Evolutionary conservation across 306 rosid species (phyloP), one percentile per base, ranked within the genome.

Genomic region (Rubus parviflorus): DNA sequence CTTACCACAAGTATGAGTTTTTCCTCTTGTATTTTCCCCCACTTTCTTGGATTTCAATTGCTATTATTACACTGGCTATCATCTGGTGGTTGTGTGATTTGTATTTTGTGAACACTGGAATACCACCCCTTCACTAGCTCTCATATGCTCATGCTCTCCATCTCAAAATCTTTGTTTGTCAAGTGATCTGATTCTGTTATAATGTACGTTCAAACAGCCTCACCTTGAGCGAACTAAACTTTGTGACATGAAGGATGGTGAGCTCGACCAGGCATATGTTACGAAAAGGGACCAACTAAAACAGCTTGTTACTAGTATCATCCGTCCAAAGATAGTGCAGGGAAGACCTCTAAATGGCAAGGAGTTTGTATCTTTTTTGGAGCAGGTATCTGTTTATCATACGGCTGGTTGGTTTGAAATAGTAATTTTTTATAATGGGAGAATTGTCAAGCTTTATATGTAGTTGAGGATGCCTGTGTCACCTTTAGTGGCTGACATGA

Each of bases 201-300:
- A 49, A 42, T 82, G 77, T 45, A 82, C 68, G 60, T 80, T 67
- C 70, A 54, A 80, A 89, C 91, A 94, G 99, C 99, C 99, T 76
- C 99, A 95, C 88, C 86, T 95, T 77, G 87, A 83, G 79, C 91
- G 99, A 84, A 95, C 97, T 68, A 92, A 90, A 85, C 99, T 95
- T 70, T 95, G 99, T 82, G 99, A 95, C 64, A 78, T 95, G 97
- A 89, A 92, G 77, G 99, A 95, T 81, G 76, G 65, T 48, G 99
- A 90, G 65, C 97, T 95, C 47, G 99, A 95, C 74, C 90, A 85
- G 5, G 23, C 76, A 47, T 95, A 95, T 86, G 91, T 95, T 46
- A 76, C 80, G 76, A 92, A 72, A 83, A 89, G 97, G 85, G 97
- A 95, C 68, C 81, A 87, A 79, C 74, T 95, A 79, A 95, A 95